Base-by-base conservation (phyloP, 768 basidiomycete genomes). In the Boletus sp. region DNA sequence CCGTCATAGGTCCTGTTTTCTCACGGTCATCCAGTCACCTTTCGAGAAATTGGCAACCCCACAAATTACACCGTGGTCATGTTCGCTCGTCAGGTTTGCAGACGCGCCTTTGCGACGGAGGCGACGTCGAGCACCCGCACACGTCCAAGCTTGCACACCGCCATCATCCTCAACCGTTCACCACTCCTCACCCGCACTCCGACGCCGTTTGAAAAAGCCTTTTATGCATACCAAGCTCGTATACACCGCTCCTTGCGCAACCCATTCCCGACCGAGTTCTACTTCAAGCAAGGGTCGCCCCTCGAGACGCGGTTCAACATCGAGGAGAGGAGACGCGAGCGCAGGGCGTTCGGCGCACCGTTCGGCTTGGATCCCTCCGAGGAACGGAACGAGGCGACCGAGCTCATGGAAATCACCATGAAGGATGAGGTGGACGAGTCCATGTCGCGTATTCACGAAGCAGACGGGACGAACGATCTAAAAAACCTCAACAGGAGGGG, bases 251-350 rank as follows among this genome's bases (percentile, higher is more conserved):
- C 94, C 3, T 76, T 98, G 47, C 88, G 89, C 69, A 92, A 92
- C 63, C 94, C 94, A 1, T 87, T 93, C 70, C 91, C 94, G 17
- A 78, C 83, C 56, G 87, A 94, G 47, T 93, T 96, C 74, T 98
- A 95, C 76, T 96, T 96, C 81, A 94, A 94, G 74, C 86, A 86
- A 49, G 94, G 94, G 9, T 90, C 94, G 0, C 78, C 91, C 15
- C 81, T 94, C 32, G 89, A 94, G 70, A 84, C 85, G 14, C 82
- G 89, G 39, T 96, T 93, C 73, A 85, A 80, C 47, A 72, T 83
- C 49, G 89, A 94, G 67, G 89, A 94, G 66, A 81, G 83, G 46
- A 76, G 79, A 57, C 82, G 90, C 49, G 92, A 94, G 65, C 75
- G 77, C 39, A 76, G 79, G 51, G 86, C 89, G 1, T 98, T 93